Evolutionary conservation across 495 filamentous ascomycete genomes (phyloP), one percentile per base, ranked within the genome.

Genomic region (Penicillium alfredii): DNA sequence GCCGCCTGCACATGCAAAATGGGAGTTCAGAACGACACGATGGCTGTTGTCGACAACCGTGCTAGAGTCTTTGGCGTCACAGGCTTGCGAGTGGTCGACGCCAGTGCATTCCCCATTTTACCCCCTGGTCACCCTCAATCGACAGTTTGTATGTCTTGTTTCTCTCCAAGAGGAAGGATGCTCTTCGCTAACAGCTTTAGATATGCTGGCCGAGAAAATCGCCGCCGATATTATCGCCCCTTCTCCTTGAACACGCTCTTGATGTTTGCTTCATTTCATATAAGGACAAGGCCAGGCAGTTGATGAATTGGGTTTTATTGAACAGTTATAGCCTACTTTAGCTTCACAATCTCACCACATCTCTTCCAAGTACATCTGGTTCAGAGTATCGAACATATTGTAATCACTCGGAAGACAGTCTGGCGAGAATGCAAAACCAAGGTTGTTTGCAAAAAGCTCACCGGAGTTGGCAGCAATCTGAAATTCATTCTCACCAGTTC

Each of bases 171-270:
- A n/a, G 0, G 6, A 9, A 14, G 16, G 4, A 14, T 7, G 12
- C 9, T 35, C 23, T 12, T 9, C 18, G n/a, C 46, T 52, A 13
- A 45, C 35, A 1, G 10, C 18, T 18, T 15, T 22, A 69, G 61
- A 74, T 53, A 71, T 68, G 60, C 55, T 81, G 3, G 77, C 76
- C 5, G 76, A 81, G 58, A 81, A 80, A 58, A 77, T 81, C 47
- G 73, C 74, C 1, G 60, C 65, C 14, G 62, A 70, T 37, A 76
- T 81, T n/a, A 45, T 60, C 10, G 15, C 29, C 11, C 5, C n/a
- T n/a, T n/a, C n/a, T n/a, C n/a, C 22, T 10, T 18, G 18, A 17
- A 25, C 16, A 1, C 22, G 8, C 11, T 4, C 5, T 25, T n/a
- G 23, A 25, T n/a, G n/a, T n/a, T n/a, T n/a, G n/a, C 5, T 25